These are phyloP conservation scores for Talaromyces sp. DNA, from an alignment of 2,329 filamentous ascomycete genomes.

Conservation along the genomic window DNA sequence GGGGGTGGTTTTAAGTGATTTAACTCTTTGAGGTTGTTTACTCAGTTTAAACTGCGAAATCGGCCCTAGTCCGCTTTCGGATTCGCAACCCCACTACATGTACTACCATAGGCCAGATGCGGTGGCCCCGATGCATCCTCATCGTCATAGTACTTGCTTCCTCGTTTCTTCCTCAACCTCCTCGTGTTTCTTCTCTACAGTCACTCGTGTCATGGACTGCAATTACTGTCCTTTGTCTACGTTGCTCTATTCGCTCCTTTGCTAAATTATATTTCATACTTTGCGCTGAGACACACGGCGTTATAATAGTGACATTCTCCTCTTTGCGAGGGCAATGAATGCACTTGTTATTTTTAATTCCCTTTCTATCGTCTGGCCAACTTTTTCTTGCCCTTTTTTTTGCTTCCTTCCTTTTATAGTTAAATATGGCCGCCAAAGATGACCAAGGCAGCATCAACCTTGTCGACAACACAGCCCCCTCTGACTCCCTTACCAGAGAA, in stretches of 20 bases:
- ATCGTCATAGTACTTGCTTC: not conserved
- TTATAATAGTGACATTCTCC: not conserved
- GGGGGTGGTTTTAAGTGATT: not conserved
- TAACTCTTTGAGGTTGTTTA: not conserved
- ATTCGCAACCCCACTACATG: not conserved
- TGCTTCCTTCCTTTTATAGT: not conserved
- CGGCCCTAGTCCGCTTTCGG: not conserved
- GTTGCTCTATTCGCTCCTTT: not conserved
- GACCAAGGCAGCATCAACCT: conserved; percentile 24
- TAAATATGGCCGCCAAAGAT: not conserved
- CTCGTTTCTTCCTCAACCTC: not conserved
- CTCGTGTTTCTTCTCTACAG: not conserved
- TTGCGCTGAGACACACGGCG: not conserved
- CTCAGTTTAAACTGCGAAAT: not conserved
- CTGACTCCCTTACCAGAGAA: conserved; percentile 20
- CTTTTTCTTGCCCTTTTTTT: not conserved
- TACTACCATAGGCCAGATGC: not conserved
- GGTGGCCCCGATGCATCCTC: not conserved
- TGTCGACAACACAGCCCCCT: conserved; percentile 36
- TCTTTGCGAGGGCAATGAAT: not conserved
- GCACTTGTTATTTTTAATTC: not conserved
- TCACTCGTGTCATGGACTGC: not conserved
- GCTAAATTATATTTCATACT: not conserved
- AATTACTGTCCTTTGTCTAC: not conserved
- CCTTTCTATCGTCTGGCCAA: not conserved